Evolutionary conservation across 2,329 filamentous ascomycete genomes (phyloP).

Genomic region (Nemania sp.): DNA sequence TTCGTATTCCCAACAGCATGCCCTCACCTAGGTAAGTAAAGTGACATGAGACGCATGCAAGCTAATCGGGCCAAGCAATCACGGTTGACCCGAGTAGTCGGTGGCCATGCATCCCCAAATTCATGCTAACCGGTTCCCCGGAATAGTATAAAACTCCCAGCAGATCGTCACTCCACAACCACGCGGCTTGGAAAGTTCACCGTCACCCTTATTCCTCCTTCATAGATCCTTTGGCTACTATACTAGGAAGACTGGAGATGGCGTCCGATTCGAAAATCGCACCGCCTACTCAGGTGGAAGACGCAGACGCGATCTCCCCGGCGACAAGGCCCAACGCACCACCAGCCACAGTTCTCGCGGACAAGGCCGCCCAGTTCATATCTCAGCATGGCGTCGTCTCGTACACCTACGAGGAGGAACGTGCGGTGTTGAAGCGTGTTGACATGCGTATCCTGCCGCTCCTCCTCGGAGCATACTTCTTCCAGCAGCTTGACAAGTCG

Average conservation of each 20-base stretch:
- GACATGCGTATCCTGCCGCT: slow-evolving; percentile 56
- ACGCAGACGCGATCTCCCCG: slow-evolving; percentile 30
- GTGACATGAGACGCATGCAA: slow-evolving; percentile 14
- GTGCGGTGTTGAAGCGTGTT: slow-evolving; percentile 50
- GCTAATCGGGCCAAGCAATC: slow-evolving; percentile 3
- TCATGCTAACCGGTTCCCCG: neutral
- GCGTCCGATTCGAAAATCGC: slow-evolving; percentile 21
- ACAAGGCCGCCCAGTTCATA: slow-evolving; percentile 53
- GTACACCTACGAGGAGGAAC: slow-evolving; percentile 56
- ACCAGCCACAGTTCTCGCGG: slow-evolving; percentile 31
- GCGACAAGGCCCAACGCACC: slow-evolving; percentile 10
- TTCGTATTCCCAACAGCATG: neutral
- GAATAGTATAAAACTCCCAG: slow-evolving; percentile 1
- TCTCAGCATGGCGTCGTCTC: slow-evolving; percentile 45
- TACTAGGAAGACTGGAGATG: slow-evolving; percentile 21
- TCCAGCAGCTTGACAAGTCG: slow-evolving; percentile 60
- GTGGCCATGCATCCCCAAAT: slow-evolving; percentile 12
- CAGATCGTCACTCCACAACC: too few species aligned
- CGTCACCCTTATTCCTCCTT: neutral
- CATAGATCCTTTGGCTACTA: neutral
- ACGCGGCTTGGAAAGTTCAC: too few species aligned
- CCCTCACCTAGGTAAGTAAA: neutral
- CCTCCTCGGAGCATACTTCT: slow-evolving; percentile 60
- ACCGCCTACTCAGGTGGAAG: slow-evolving; percentile 12
- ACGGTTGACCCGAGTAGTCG: slow-evolving; percentile 3